phyloP scores from a whole-genome alignment of 2,329 filamentous ascomycete species.

The Scedosporium minutisporum region DNA sequence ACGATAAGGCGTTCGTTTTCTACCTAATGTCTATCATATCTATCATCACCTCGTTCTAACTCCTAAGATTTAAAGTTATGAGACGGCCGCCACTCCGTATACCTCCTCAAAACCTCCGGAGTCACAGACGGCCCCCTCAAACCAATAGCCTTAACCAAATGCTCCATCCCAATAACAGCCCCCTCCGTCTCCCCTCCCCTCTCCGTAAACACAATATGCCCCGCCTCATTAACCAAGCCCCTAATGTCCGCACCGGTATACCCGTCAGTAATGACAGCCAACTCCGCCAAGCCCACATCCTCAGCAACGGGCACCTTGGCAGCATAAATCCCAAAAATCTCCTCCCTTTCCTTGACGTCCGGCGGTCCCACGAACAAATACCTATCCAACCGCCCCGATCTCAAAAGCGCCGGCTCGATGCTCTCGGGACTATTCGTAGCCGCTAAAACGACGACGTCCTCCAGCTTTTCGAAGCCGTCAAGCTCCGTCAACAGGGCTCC shows the following conservation, averaged over 20 bases:
- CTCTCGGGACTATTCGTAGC: constrained; percentile 86
- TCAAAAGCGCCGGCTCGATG: constrained; percentile 75
- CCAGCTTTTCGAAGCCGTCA: constrained; percentile 82
- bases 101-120: neutral
- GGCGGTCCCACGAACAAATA: constrained; percentile 81
- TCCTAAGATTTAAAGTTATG: neutral
- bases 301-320: constrained; percentile 46
- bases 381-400: constrained; percentile 77
- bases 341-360: constrained; percentile 58
- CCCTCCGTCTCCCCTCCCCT: constrained; percentile 2
- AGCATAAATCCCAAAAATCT: constrained; percentile 65
- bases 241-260: constrained; percentile 77
- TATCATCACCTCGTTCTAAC: neutral
- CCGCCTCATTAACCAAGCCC: constrained; percentile 5
- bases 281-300: constrained; percentile 54
- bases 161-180: neutral
- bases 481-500: constrained; percentile 89
- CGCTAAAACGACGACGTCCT: constrained; percentile 76
- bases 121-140: constrained; percentile 1
- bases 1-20: neutral
- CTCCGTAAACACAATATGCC: constrained; percentile 5
- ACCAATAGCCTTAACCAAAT: constrained; percentile 1
- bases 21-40: neutral
- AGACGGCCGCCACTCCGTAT: constrained; percentile 7
- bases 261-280: constrained; percentile 60